Percentiles rank a stretch among this genome's conserved stretches.
phyloP scores from a whole-genome alignment of 106 monocot genomes.

The Platanthera zijinensis region DNA sequence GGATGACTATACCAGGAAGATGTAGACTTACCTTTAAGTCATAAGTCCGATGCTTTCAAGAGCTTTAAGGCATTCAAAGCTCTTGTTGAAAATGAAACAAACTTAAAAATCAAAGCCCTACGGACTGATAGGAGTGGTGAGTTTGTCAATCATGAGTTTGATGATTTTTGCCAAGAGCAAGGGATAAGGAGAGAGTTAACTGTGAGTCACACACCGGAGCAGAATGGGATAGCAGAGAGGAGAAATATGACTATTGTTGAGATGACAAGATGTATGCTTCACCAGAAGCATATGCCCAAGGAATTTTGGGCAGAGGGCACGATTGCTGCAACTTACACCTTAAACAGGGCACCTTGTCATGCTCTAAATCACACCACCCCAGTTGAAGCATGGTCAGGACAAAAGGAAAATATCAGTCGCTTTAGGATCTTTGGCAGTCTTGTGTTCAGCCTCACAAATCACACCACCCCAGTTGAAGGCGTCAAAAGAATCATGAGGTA shows the following conservation, averaged over 20 bases:
- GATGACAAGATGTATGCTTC: slow-evolving; percentile 1
- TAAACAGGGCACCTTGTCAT: background rate
- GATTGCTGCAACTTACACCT: background rate
- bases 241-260: slow-evolving; percentile 2
- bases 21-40: no score
- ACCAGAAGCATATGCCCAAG: background rate
- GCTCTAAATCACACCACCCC: background rate
- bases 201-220: background rate
- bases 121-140: background rate
- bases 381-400: background rate
- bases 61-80: background rate
- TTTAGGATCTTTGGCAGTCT: slow-evolving; percentile 2
- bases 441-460: background rate
- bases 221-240: slow-evolving; percentile 7
- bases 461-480: no score
- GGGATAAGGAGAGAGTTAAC: background rate
- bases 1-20: slow-evolving; percentile 5
- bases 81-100: background rate
- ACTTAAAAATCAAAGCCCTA: background rate
- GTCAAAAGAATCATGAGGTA: no score
- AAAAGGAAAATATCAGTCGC: background rate
- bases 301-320: slow-evolving; percentile 3
- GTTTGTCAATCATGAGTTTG: background rate
- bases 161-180: background rate
- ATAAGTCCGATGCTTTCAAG: background rate